A percentile compares a stretch with the other conserved stretches of the same genome.
phyloP scores from a whole-genome alignment of 1,284 basidiomycete species.

The Ceratobasidium sp. region DNA sequence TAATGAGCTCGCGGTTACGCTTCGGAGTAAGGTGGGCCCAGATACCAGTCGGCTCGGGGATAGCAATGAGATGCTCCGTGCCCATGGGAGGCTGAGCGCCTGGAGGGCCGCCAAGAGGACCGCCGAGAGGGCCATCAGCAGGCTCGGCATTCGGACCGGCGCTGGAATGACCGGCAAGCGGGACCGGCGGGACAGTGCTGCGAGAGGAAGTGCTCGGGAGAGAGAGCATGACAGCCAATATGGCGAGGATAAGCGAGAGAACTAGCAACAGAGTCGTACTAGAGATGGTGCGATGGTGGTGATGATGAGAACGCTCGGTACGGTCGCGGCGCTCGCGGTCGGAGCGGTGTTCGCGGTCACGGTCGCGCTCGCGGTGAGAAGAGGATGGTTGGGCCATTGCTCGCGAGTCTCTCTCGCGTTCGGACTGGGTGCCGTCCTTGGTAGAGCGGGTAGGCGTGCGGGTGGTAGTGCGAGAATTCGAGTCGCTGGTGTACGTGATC shows the following conservation, averaged over 20 bases:
- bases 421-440: constrained; percentile 30
- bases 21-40: constrained; percentile 82
- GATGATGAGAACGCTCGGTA: constrained; percentile 65
- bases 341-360: constrained; percentile 66
- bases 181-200: constrained; percentile 48
- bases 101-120: not conserved
- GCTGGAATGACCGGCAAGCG: constrained; percentile 6
- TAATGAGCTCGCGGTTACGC: constrained; percentile 79
- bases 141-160: not conserved
- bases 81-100: constrained; percentile 29
- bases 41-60: constrained; percentile 67
- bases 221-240: constrained; percentile 87
- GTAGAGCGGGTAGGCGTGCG: constrained; percentile 31
- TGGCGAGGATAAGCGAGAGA: constrained; percentile 83
- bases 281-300: constrained; percentile 85
- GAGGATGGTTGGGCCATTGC: constrained; percentile 81
- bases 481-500: constrained; percentile 38
- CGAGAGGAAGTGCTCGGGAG: constrained; percentile 66
- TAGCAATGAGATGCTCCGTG: constrained; percentile 54
- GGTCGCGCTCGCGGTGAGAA: constrained; percentile 68
- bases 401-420: constrained; percentile 23
- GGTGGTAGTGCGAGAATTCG: constrained; percentile 24
- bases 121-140: not conserved
- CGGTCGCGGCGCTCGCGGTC: constrained; percentile 67
- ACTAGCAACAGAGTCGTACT: constrained; percentile 88